Percentiles rank a stretch among this genome's conserved stretches.
Evolutionary conservation across 352 stramenopile species (phyloP).

Genomic region (Phytophthora melonis): DNA sequence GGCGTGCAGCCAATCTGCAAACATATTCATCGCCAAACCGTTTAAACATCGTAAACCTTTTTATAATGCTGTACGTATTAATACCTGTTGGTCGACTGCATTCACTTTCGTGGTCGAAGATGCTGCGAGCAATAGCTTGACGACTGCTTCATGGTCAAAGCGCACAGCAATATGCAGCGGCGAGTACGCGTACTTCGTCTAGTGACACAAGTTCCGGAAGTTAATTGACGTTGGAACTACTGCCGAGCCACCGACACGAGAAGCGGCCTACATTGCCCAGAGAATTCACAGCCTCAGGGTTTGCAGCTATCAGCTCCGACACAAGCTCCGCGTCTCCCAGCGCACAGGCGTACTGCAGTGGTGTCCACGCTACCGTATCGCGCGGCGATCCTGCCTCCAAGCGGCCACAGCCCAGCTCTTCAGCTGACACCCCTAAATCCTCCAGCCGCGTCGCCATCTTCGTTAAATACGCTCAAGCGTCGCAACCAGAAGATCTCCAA

Average conservation of each 20-base stretch:
- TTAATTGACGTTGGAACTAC: neutral
- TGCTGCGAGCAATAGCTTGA: slow-evolving; percentile 56
- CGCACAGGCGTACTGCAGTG: slow-evolving; percentile 80
- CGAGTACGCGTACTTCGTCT: slow-evolving; percentile 75
- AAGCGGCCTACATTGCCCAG: slow-evolving; percentile 29
- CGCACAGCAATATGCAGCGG: slow-evolving; percentile 75
- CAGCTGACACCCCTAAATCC: slow-evolving; percentile 46
- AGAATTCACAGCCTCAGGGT: slow-evolving; percentile 27
- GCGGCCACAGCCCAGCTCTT: slow-evolving; percentile 28
- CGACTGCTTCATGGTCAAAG: slow-evolving; percentile 61
- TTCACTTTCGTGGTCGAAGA: slow-evolving; percentile 28
- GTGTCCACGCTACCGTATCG: slow-evolving; percentile 71
- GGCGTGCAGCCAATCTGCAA: slow-evolving; percentile 58
- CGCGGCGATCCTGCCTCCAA: slow-evolving; percentile 70
- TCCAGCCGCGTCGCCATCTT: slow-evolving; percentile 34
- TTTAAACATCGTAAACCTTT: neutral
- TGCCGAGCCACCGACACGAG: neutral
- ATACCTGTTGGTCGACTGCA: slow-evolving; percentile 47
- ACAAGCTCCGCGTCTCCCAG: slow-evolving; percentile 65
- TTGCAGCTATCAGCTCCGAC: slow-evolving; percentile 40
- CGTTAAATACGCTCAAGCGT: slow-evolving; percentile 24
- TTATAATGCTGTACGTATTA: neutral
- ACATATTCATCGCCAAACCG: neutral
- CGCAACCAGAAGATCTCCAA: neutral
- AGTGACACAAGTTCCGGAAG: neutral